These are phyloP conservation scores for Melampsora larici-populina DNA, from an alignment of 1,284 basidiomycete species.

Conservation along the genomic window DNA sequence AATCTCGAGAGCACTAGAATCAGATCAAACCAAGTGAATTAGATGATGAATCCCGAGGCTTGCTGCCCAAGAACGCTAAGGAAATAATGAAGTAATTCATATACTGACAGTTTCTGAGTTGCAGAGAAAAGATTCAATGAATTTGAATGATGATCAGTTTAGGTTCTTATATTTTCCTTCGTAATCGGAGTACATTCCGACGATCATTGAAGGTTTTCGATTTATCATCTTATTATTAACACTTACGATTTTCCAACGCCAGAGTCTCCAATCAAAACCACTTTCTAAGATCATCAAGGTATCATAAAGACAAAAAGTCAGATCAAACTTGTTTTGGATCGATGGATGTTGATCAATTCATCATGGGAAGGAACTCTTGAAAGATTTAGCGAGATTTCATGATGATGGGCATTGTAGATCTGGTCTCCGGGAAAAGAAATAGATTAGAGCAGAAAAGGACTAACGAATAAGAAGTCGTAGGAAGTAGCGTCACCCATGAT, in stretches of 20 bases:
- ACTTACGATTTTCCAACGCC: conserved; percentile 84
- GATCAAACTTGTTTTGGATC: not conserved
- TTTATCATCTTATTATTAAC: not conserved
- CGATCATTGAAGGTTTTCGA: too few species aligned
- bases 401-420: not conserved
- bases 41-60: not conserved
- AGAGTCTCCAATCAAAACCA: conserved; percentile 97
- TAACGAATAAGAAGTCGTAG: conserved; percentile 41
- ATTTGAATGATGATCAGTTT: too few species aligned
- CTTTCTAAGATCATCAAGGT: conserved; percentile 58
- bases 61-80: not conserved
- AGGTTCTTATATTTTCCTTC: too few species aligned
- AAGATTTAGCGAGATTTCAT: too few species aligned
- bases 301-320: too few species aligned
- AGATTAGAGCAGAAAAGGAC: not conserved
- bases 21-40: not conserved
- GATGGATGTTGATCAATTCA: too few species aligned
- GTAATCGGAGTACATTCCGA: too few species aligned
- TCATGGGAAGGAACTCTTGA: not conserved
- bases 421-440: too few species aligned
- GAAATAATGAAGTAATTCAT: not conserved
- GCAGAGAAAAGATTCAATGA: not conserved
- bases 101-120: not conserved
- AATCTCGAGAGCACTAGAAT: conserved; percentile 71
- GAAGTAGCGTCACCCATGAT: conserved; percentile 40